Evolutionary conservation across 768 basidiomycete species (phyloP).

Genomic region (Tricholoma sp.): DNA sequence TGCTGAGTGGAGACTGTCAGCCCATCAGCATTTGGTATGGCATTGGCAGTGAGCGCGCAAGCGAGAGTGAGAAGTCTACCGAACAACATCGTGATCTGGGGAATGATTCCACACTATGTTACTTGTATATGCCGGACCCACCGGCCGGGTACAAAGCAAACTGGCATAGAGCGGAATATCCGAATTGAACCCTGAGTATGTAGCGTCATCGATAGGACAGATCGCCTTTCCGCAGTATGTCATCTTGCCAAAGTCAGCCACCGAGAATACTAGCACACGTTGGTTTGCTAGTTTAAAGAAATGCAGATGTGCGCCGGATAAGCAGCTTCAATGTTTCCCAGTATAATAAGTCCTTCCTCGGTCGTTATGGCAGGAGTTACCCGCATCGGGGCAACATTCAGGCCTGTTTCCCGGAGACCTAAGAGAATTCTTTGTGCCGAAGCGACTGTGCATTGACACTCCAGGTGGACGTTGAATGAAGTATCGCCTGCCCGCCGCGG

Average conservation of each 20-base stretch:
- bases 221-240: background rate
- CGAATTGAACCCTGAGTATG: background rate
- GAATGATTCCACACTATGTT: background rate
- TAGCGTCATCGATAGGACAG: background rate
- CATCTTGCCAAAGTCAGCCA: background rate
- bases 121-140: slow-evolving; percentile 20
- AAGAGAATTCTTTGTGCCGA: no score
- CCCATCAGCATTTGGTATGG: slow-evolving; percentile 4
- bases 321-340: no score
- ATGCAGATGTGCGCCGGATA: no score
- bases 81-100: background rate
- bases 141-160: background rate
- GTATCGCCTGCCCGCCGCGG: no score
- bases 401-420: no score
- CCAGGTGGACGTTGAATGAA: no score
- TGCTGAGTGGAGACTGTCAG: slow-evolving; percentile 26
- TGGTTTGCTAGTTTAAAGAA: background rate
- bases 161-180: background rate
- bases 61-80: background rate
- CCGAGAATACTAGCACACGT: no score
- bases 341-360: no score
- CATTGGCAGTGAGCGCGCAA: background rate
- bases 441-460: no score
- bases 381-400: no score
- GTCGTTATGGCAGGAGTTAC: no score